A percentile compares a stretch with the other conserved stretches of the same genome.
phyloP scores from a whole-genome alignment of 2,329 filamentous ascomycete species.

The Ceratocystis smalleyi region DNA sequence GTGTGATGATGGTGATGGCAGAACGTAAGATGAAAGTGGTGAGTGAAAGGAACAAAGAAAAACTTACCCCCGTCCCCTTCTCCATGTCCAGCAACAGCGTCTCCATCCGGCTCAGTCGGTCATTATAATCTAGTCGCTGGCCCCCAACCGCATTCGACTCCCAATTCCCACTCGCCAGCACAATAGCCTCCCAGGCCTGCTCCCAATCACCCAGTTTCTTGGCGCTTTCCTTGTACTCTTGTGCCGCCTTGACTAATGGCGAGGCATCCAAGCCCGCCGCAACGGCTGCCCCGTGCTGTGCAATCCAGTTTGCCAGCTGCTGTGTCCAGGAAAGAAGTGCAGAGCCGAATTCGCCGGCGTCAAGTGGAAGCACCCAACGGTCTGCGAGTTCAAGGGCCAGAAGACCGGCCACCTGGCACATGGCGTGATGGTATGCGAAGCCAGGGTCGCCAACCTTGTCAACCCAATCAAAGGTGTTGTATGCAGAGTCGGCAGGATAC shows the following conservation, averaged over 20 bases:
- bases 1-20: neutral
- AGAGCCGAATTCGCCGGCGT: constrained; percentile 57
- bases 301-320: constrained; percentile 50
- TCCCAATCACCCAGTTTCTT: constrained; percentile 54
- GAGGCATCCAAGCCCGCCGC: constrained; percentile 21
- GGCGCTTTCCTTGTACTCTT: constrained; percentile 35
- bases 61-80: constrained; percentile 55
- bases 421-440: constrained; percentile 63
- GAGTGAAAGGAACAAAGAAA: constrained; percentile 4
- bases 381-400: constrained; percentile 77
- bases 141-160: constrained; percentile 55
- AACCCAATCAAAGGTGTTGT: constrained; percentile 85
- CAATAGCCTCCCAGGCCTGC: constrained; percentile 54
- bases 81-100: constrained; percentile 65
- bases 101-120: constrained; percentile 66
- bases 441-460: constrained; percentile 61
- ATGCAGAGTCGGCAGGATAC: constrained; percentile 66
- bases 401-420: constrained; percentile 66
- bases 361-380: constrained; percentile 65
- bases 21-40: neutral
- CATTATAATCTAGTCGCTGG: constrained; percentile 61
- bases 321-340: constrained; percentile 49
- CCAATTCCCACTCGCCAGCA: constrained; percentile 57
- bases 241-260: constrained; percentile 39
- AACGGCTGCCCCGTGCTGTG: constrained; percentile 30